A percentile compares a stretch with the other conserved stretches of the same genome.
Evolutionary conservation across 208 protist species (phyloP).

Genomic region (Acanthamoeba healyi): DNA sequence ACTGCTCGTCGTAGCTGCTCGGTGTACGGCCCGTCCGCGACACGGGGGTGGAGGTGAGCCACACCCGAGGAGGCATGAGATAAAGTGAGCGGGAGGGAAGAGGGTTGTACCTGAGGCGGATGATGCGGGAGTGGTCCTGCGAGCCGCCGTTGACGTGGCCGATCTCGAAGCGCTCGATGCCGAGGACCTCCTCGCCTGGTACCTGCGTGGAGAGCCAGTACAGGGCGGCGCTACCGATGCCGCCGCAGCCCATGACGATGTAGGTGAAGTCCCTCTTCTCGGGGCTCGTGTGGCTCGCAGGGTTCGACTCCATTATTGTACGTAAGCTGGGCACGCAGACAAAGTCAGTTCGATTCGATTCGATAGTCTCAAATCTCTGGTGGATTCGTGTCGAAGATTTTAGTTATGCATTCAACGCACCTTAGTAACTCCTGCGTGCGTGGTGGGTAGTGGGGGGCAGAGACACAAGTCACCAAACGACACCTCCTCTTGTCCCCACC

Average conservation of each 20-base stretch:
- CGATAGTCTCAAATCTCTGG: too few species aligned
- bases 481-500: too few species aligned
- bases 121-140: constrained; percentile 76
- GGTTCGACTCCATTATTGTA: background rate
- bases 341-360: too few species aligned
- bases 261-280: constrained; percentile 63
- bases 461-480: too few species aligned
- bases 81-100: background rate
- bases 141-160: constrained; percentile 70
- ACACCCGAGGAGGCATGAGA: background rate
- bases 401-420: too few species aligned
- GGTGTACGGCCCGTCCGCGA: background rate
- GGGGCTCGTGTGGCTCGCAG: background rate
- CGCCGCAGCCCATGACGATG: constrained; percentile 40
- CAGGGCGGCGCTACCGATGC: constrained; percentile 49
- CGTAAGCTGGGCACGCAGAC: too few species aligned
- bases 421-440: too few species aligned
- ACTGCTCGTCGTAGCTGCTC: constrained; percentile 36
- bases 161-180: constrained; percentile 71
- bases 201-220: constrained; percentile 51
- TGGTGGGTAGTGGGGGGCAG: too few species aligned
- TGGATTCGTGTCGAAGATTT: too few species aligned
- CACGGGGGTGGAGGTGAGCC: background rate
- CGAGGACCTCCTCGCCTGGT: constrained; percentile 44
- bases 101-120: constrained; percentile 31